Base-by-base conservation (phyloP, 2,329 filamentous ascomycete species). In the Xylariaceae sp. region DNA sequence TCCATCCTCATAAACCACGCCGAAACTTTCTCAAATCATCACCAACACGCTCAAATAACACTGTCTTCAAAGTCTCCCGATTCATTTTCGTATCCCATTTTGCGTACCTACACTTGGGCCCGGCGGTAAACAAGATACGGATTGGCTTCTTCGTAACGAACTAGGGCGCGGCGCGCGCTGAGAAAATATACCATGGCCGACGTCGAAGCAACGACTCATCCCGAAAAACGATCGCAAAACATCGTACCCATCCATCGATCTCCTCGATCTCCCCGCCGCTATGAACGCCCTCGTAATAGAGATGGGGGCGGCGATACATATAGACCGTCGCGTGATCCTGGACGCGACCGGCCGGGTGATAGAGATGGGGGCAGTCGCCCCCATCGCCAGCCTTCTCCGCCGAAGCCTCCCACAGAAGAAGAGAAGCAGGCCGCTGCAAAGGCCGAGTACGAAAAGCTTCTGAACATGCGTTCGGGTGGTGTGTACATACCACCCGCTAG, bases 401-500 rank as follows among this genome's bases (percentile, higher is more conserved):
- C 65, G 2, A 64, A 63, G 56, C 62, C 72, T 51, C 78, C 76
- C 59, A 84, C 81, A 46, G 90, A 88, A 65, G 90, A 90, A 70
- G 86, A 91, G 72, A 95, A 95, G 73, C 89, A 92, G 73, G 89
- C 86, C 29, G 85, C 85, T 41, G 89, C 90, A 43, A 95, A 95
- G 75, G 89, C 91, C 61, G 91, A 96, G 76, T 95, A 96, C 74
- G 86, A 95, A 73, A 92, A 92, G 74, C 81, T 97, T 58, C 76
- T 96, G 64, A 94, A 83, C 62, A 92, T 95, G 83, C 88, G 94
- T 62, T 96, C 91, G 47, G 94, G 94, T 61, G 94, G 94, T 64
- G 95, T 91, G 29, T 99, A 99, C 70, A 95, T 99, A 58, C 94
- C 94, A 26, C 94, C 94, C 0, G 92, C 92, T 50, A 83, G 90